phyloP scores from a whole-genome alignment of 2,329 filamentous ascomycete species.

The Ophiocordyceps camponoti-leonardi region DNA sequence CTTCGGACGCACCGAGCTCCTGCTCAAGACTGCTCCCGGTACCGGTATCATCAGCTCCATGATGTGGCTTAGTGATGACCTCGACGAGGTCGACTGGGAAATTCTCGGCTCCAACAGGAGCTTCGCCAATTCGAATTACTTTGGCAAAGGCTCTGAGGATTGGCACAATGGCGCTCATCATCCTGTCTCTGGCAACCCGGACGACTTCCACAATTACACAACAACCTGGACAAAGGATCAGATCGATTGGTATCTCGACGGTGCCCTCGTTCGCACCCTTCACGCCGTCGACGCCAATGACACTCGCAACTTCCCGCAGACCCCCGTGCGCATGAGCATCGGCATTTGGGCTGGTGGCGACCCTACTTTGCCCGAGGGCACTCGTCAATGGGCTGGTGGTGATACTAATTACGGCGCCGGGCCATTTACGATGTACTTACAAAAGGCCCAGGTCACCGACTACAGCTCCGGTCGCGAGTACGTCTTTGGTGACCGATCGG shows the following conservation, averaged over 20 bases:
- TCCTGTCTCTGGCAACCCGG: slow-evolving; percentile 33
- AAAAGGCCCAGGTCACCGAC: slow-evolving; percentile 37
- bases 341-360: slow-evolving; percentile 52
- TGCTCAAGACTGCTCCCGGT: slow-evolving; percentile 60
- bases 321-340: slow-evolving; percentile 53
- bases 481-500: slow-evolving; percentile 42
- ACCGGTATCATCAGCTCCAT: slow-evolving; percentile 65
- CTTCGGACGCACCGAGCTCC: slow-evolving; percentile 63
- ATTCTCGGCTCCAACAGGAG: slow-evolving; percentile 52
- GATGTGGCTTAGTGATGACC: slow-evolving; percentile 67
- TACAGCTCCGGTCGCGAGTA: slow-evolving; percentile 49
- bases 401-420: slow-evolving; percentile 45
- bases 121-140: slow-evolving; percentile 57
- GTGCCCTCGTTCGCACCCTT: slow-evolving; percentile 45
- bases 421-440: slow-evolving; percentile 60
- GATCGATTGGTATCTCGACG: slow-evolving; percentile 56
- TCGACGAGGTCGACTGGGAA: slow-evolving; percentile 83
- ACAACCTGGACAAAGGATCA: slow-evolving; percentile 51
- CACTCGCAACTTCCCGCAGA: slow-evolving; percentile 54
- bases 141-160: slow-evolving; percentile 55
- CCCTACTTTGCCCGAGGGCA: slow-evolving; percentile 31
- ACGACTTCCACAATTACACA: slow-evolving; percentile 61
- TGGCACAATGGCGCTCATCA: slow-evolving; percentile 45
- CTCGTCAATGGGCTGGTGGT: slow-evolving; percentile 55
- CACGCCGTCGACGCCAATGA: slow-evolving; percentile 41